Conservation (phyloP, 2,329 filamentous ascomycete genomes). For the Helotiales sp. region DNA sequence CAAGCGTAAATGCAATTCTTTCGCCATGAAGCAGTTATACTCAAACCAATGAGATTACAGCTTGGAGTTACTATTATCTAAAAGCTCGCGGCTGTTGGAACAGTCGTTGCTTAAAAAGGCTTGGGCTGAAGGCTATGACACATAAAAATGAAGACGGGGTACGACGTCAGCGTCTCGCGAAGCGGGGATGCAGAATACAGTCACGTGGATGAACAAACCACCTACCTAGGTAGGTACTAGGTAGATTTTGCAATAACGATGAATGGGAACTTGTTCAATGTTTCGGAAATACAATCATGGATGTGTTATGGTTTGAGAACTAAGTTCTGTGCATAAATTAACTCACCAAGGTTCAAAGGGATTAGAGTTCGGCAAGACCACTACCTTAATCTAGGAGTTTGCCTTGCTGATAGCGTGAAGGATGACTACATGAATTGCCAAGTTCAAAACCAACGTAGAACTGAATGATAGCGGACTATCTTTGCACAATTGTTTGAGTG, state of each 20-base stretch:
- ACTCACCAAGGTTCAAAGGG: no score
- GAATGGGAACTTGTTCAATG: no score
- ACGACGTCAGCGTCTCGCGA: background rate
- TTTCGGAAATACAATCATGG: no score
- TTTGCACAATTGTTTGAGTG: no score
- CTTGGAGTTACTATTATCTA: slow-evolving; percentile 2
- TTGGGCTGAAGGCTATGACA: background rate
- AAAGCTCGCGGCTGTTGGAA: background rate
- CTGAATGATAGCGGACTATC: no score
- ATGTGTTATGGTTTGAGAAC: no score
- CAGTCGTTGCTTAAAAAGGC: background rate
- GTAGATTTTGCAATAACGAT: background rate
- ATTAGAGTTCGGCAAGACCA: no score
- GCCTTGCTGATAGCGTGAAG: no score
- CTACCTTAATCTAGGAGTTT: no score
- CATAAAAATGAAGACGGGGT: background rate
- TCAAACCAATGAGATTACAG: background rate
- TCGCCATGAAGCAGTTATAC: background rate
- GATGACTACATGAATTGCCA: no score
- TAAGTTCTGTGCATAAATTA: no score
- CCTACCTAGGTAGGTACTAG: background rate
- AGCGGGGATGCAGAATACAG: background rate
- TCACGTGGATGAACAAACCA: background rate
- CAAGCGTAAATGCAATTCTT: background rate
- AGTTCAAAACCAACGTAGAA: no score